Conservation (phyloP, 805 yeast genomes). For the Spathaspora passalidarum region DNA sequence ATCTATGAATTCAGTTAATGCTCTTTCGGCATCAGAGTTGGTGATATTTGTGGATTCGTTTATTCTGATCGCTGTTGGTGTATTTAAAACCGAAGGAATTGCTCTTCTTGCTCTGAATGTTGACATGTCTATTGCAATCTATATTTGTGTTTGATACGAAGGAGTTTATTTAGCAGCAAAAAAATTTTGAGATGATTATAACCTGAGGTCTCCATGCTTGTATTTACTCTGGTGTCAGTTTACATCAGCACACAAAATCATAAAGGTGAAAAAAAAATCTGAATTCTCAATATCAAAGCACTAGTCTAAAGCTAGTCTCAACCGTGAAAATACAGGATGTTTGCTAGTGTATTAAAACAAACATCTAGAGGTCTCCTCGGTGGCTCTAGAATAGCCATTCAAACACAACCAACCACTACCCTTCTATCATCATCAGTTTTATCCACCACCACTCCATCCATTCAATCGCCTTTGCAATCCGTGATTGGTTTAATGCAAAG, state of each 20-base stretch:
- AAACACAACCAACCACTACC: not conserved
- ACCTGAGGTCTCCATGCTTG: not conserved
- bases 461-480: constrained; percentile 7
- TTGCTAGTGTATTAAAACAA: constrained; percentile 8
- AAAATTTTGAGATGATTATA: constrained; percentile 1
- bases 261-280: not conserved
- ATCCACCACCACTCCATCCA: not conserved
- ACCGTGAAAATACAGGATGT: constrained; percentile 3
- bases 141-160: not conserved
- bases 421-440: not conserved
- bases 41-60: constrained; percentile 23
- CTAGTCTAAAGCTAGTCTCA: too few relatives aligned
- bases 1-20: constrained; percentile 41
- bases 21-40: constrained; percentile 44
- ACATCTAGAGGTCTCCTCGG: constrained; percentile 6
- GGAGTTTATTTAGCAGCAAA: not conserved
- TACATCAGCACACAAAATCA: not conserved
- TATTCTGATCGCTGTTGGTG: constrained; percentile 44
- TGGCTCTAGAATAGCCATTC: not conserved
- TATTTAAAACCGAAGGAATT: constrained; percentile 43
- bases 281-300: not conserved
- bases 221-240: not conserved
- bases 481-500: constrained; percentile 38
- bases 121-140: constrained; percentile 20
- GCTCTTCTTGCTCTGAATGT: constrained; percentile 39